These are phyloP conservation scores for Mycena albidolilacea DNA, from an alignment of 768 basidiomycete species.

Conservation along the genomic window DNA sequence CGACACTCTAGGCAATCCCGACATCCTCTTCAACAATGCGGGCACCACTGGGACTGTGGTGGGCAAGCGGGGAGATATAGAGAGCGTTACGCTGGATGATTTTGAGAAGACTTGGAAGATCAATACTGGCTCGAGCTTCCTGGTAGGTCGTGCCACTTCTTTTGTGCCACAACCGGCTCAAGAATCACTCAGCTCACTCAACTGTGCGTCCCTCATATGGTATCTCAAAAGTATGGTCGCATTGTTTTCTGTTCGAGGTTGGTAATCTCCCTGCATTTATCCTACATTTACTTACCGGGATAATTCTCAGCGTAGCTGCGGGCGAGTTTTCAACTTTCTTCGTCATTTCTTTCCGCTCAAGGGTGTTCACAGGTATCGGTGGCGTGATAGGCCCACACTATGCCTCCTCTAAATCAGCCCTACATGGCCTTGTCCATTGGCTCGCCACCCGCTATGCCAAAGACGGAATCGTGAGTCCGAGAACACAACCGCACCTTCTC, in stretches of 20 bases:
- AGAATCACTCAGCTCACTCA: slow-evolving; percentile 59
- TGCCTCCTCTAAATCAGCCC: slow-evolving; percentile 68
- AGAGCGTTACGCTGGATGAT: slow-evolving; percentile 42
- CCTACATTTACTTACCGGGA: neutral
- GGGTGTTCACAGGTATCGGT: slow-evolving; percentile 57
- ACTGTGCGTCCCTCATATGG: slow-evolving; percentile 66
- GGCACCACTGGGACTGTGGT: slow-evolving; percentile 58
- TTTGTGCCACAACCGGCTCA: neutral
- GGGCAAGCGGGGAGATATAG: slow-evolving; percentile 62
- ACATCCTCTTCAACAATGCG: slow-evolving; percentile 68
- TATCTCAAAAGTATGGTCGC: slow-evolving; percentile 62
- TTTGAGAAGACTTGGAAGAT: slow-evolving; percentile 58
- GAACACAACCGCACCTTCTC: neutral
- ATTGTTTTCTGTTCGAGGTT: slow-evolving; percentile 69
- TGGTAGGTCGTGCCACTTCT: slow-evolving; percentile 48
- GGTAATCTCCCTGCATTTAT: neutral
- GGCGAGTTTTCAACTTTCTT: slow-evolving; percentile 42
- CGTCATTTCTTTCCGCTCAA: neutral
- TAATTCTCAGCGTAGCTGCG: slow-evolving; percentile 59
- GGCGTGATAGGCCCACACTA: slow-evolving; percentile 72
- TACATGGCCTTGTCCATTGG: slow-evolving; percentile 71
- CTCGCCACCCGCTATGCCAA: slow-evolving; percentile 65
- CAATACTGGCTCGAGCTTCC: slow-evolving; percentile 62
- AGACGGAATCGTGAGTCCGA: slow-evolving; percentile 61
- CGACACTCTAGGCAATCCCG: slow-evolving; percentile 60